Evolutionary conservation across 495 filamentous ascomycete species (phyloP), one percentile per base, ranked within the genome.

Genomic region (Penicillium goetzii): DNA sequence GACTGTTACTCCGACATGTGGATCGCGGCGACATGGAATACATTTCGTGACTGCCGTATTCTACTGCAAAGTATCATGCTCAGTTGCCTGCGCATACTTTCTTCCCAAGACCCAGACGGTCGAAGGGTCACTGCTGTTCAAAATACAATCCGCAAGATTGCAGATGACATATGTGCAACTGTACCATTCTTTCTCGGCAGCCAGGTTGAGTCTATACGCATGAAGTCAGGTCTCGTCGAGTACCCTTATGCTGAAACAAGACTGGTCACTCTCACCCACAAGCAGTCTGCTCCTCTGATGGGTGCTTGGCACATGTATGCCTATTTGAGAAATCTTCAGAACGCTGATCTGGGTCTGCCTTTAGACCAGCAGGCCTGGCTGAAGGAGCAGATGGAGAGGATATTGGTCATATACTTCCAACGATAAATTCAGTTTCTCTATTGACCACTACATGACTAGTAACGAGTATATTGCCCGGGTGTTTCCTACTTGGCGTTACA

Each of bases 11-110:
- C 71, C 2, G 81, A 87, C 63, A 76, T 86, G 54, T 89, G 85
- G 83, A 80, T 85, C 11, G 82, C 84, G 0, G 74, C 81, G 15
- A 82, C 85, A 19, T 89, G 87, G 86, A 91, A 88, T 59, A 80
- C 81, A 41, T 88, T 86, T 71, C 84, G 88, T 32, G 84, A 84
- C 67, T 82, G 82, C 2, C 80, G 84, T 14, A 79, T 88, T 28
- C 76, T 85, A 12, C 71, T 84, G 3, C 84, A 85, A 58, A 81
- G 84, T 54, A 78, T 81, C 38, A 82, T 89, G 15, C 62, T 75
- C 23, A 55, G 62, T 15, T 78, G 74, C 65, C 67, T 80, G 4
- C 61, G 58, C 10, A 65, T 72, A 1, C 53, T 72, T 3, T 55
- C 68, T 0, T 52, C 61, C 3, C 26, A 60, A 0, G 62, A 68